Evolutionary conservation across 2,329 filamentous ascomycete species (phyloP).

Genomic region (Beauveria pseudobassiana): DNA sequence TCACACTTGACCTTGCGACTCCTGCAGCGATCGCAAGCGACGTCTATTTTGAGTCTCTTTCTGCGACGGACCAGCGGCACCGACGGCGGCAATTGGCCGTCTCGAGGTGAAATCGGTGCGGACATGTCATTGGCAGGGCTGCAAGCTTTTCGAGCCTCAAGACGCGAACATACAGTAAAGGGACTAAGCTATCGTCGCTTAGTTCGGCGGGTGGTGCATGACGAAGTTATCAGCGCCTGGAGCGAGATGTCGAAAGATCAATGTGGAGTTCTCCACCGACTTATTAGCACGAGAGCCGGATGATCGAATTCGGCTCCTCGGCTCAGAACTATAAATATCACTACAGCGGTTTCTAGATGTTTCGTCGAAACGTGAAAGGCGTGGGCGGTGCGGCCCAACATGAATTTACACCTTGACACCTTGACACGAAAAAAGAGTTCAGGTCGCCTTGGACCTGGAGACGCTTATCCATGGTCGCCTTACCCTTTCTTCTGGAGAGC

Average conservation of each 20-base stretch:
- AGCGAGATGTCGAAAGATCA: neutral
- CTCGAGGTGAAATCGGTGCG: neutral
- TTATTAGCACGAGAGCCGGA: too few relatives aligned
- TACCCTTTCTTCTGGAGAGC: too few relatives aligned
- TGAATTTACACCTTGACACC: too few relatives aligned
- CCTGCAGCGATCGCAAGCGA: conserved; percentile 36
- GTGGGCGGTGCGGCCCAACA: too few relatives aligned
- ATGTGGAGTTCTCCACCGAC: neutral
- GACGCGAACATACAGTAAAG: neutral
- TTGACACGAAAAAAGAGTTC: too few relatives aligned
- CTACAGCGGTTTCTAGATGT: too few relatives aligned
- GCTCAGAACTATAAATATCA: too few relatives aligned
- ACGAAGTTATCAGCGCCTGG: conserved; percentile 1
- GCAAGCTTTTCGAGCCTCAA: neutral
- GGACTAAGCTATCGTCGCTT: neutral
- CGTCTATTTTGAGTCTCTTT: conserved; percentile 36
- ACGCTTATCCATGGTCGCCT: too few relatives aligned
- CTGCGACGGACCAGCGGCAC: conserved; percentile 8
- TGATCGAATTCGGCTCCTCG: too few relatives aligned
- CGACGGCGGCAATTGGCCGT: neutral
- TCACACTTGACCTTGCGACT: conserved; percentile 35
- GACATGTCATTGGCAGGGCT: neutral
- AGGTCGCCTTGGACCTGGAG: too few relatives aligned
- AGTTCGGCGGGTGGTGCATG: neutral
- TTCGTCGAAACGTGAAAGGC: too few relatives aligned